phyloP scores from a whole-genome alignment of 306 rosid genomes.

The Benincasa hispida region DNA sequence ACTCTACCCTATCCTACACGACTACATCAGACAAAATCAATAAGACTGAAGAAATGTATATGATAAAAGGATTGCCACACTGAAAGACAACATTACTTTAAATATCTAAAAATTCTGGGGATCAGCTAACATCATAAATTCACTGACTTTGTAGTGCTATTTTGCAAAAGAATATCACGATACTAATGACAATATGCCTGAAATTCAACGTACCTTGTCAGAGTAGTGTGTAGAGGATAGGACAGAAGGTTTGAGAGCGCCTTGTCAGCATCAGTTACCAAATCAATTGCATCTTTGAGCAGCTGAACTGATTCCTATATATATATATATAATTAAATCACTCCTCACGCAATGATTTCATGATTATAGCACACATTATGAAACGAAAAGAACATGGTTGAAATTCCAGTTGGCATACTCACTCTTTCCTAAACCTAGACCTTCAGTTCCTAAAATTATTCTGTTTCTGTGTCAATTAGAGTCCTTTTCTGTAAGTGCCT shows the following conservation, averaged over 20 bases:
- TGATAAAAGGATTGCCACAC: neutral
- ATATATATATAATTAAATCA: slow-evolving; percentile 16
- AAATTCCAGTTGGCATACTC: neutral
- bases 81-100: neutral
- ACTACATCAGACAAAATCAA: neutral
- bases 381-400: neutral
- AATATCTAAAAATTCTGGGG: neutral
- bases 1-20: neutral
- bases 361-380: neutral
- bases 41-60: neutral
- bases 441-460: neutral
- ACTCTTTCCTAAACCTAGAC: neutral
- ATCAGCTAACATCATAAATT: neutral
- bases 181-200: neutral
- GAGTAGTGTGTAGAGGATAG: slow-evolving; percentile 59
- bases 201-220: slow-evolving; percentile 38
- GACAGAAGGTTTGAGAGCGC: slow-evolving; percentile 66
- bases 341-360: neutral
- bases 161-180: neutral
- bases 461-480: neutral
- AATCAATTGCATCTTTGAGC: slow-evolving; percentile 81
- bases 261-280: slow-evolving; percentile 70
- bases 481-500: slow-evolving; percentile 1
- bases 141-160: neutral
- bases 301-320: slow-evolving; percentile 64